Evolutionary conservation across 2,329 filamentous ascomycete species (phyloP), one percentile per base, ranked within the genome.

Genomic region (Sporothrix inflata): DNA sequence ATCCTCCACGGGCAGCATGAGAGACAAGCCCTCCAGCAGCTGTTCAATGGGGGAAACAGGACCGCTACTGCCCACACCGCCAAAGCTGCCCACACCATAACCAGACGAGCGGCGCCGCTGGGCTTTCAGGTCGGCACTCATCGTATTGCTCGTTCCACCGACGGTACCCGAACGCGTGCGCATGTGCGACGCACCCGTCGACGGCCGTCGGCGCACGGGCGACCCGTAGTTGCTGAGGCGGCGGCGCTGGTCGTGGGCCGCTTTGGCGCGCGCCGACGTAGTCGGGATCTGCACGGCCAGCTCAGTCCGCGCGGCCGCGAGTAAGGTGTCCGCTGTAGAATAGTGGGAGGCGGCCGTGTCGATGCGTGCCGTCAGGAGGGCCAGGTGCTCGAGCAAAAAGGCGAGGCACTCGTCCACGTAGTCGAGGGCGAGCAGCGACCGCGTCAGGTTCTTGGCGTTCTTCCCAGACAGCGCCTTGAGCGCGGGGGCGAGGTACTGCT

Each of bases 401-500:
- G 83, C 81, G 1, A 89, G 80, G 73, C 87, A 89, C 24, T 85
- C 81, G 47, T 85, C 80, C 24, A 88, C 87, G 74, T 89, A 89
- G 76, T 81, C 78, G 1, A 88, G 76, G 2, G 86, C 86, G 5
- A 82, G 81, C 0, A 82, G 80, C 0, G 86, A 84, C 45, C 83
- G 83, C 11, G 79, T 79, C n/a, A 85, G 75, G 27, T 80, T 83
- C 49, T 84, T 81, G 0, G 83, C 82, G 67, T 83, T 84, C 71
- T 81, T 83, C 2, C 81, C 79, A 7, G 84, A 80, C 4, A 86
- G 78, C 0, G 83, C 80, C 71, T 81, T 80, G 6, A 88, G 80
- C 1, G 90, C 88, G 0, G 91, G 90, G 73, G 88, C 86, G 5
- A 91, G 83, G 75, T 90, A 86, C 77, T 92, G 89, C 76, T 91